Base-by-base conservation (phyloP, 495 filamentous ascomycete genomes). In the Tuber microsphaerosporum region DNA sequence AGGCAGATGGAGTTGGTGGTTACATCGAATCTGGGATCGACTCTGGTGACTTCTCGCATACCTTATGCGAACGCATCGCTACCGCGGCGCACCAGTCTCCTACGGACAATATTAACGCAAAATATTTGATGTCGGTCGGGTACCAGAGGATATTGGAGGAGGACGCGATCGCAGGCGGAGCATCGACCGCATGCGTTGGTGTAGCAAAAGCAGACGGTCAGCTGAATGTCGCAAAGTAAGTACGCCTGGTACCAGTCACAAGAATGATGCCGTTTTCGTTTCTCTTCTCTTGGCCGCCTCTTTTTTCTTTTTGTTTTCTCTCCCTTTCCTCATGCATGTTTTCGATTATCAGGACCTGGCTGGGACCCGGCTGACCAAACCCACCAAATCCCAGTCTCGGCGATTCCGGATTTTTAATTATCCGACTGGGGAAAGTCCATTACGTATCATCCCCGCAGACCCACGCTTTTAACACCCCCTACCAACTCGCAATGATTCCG, bases 381-480 rank as follows among this genome's bases (percentile, higher is more conserved):
- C 20, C 68, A 70, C 61, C 65, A 69, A 70, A 22, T 12, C 17
- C 41, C 73, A 89, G 86, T 83, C 86, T 99, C n/a, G 95, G 95
- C 76, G 95, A 99, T 84, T 97, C 94, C n/a, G 95, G 94, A 72
- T 97, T 93, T 82, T 88, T 97, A 37, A 89, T 97, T 70, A 84
- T 98, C 73, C 89, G 93, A 37, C 87, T 91, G 45, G 94, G 93
- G 79, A 92, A 91, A 19, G 91, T 98, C 26, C 91, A 94, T 80
- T 88, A 92, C 68, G 89, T 89, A 82, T 95, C 93, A 6, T 87
- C 90, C 48, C 91, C 93, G 37, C 95, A 99, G 83, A 98, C 93
- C 0, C 96, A 99, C 83, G 93, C 91, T 37, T 99, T 99, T 87
- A 99, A 99, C 84, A 97, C 94, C 0, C 95, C 95, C 3, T 98